These are phyloP conservation scores for Mortierella sp. DNA, from an alignment of 371 early-diverging fungal species.

Conservation along the genomic window DNA sequence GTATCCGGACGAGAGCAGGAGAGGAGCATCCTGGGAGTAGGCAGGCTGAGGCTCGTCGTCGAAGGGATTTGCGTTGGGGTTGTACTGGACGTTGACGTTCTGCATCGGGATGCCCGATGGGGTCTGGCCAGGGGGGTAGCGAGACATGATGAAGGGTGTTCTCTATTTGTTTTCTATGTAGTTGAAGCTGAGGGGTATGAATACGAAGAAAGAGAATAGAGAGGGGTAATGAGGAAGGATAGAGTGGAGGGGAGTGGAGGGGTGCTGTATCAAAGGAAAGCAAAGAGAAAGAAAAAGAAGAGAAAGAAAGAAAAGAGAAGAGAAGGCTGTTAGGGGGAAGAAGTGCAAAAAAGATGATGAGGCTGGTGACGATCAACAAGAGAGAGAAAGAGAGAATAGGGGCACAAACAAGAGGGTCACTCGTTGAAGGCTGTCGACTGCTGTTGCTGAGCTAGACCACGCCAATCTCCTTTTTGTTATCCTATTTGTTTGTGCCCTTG, in stretches of 20 bases:
- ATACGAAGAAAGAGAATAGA: not conserved
- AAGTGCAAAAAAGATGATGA: constrained; percentile 2
- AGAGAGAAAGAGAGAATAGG: not conserved
- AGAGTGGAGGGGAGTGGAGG: not conserved
- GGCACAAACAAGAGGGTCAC: no score
- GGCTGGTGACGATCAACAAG: not conserved
- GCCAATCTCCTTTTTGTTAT: not conserved
- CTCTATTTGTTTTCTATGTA: constrained; percentile 9
- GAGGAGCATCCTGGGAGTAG: constrained; percentile 49
- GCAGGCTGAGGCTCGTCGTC: constrained; percentile 43
- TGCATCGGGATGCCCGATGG: constrained; percentile 56
- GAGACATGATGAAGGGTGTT: constrained; percentile 42
- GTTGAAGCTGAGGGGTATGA: not conserved
- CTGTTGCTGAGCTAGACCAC: not conserved
- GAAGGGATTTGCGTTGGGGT: constrained; percentile 56
- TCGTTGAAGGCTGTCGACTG: not conserved
- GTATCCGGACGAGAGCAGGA: constrained; percentile 51
- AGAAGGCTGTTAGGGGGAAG: not conserved
- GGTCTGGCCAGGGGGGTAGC: constrained; percentile 40
- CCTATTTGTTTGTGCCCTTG: not conserved
- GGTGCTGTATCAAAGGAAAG: constrained; percentile 3
- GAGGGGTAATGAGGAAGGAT: not conserved
- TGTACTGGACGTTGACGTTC: constrained; percentile 51
- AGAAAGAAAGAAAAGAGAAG: not conserved
- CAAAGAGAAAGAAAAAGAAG: not conserved